Conservation (phyloP, 768 basidiomycete species). For the Roridomyces roridus region DNA sequence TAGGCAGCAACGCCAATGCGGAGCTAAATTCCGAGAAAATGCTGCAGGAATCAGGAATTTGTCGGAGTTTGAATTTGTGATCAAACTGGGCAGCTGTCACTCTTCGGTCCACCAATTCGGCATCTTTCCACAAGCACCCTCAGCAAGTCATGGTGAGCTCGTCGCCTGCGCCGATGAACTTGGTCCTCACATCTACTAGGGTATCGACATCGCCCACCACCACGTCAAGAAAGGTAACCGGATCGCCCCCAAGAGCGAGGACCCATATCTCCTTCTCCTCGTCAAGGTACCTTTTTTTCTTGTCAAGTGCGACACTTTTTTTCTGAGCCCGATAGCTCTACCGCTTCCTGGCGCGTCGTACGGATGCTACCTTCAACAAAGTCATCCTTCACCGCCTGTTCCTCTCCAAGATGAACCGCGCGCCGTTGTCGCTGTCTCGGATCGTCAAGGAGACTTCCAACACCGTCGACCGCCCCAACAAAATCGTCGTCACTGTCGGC, state of each 20-base stretch:
- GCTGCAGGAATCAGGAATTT: no score
- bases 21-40: no score
- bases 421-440: slow-evolving; percentile 93
- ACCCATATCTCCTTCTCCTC: slow-evolving; percentile 96
- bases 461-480: slow-evolving; percentile 70
- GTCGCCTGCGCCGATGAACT: slow-evolving; percentile 41
- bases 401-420: slow-evolving; percentile 96
- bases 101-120: slow-evolving; percentile 41
- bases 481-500: slow-evolving; percentile 89
- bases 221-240: slow-evolving; percentile 99
- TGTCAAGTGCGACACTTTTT: slow-evolving; percentile 12
- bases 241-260: slow-evolving; percentile 97
- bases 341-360: slow-evolving; percentile 97
- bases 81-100: no score
- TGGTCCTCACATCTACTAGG: slow-evolving; percentile 49
- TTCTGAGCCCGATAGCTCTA: slow-evolving; percentile 70
- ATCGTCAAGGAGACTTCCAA: slow-evolving; percentile 83
- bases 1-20: no score
- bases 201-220: slow-evolving; percentile 95
- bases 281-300: slow-evolving; percentile 77
- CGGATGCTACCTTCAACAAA: slow-evolving; percentile 96
- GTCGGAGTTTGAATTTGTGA: slow-evolving; percentile 43
- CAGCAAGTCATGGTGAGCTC: slow-evolving; percentile 83
- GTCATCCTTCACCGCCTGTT: slow-evolving; percentile 96
- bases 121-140: slow-evolving; percentile 44